phyloP scores from a whole-genome alignment of 164 flowering plant species.

The Liquidambar formosana region DNA sequence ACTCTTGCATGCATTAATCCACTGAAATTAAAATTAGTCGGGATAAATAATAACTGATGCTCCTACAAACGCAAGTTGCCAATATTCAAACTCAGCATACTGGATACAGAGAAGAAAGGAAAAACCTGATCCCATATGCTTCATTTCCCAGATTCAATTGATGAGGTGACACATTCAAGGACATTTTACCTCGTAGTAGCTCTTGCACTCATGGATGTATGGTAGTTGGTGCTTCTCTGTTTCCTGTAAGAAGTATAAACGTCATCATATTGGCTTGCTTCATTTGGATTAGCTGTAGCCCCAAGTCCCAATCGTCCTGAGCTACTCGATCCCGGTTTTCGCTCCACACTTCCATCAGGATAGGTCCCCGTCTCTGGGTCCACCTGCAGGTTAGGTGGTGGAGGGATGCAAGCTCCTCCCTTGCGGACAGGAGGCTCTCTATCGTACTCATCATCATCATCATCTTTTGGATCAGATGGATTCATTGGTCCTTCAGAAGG shows the following conservation, averaged over 20 bases:
- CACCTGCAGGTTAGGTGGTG: constrained; percentile 72
- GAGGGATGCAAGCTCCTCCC: constrained; percentile 99
- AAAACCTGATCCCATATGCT: too few species aligned
- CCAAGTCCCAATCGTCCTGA: constrained; percentile 93
- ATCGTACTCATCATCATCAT: constrained; percentile 56
- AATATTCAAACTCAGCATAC: background rate
- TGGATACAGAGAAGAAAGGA: background rate
- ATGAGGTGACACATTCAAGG: background rate
- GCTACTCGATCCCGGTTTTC: constrained; percentile 61
- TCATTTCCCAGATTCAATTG: too few species aligned
- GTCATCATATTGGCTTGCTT: constrained; percentile 90
- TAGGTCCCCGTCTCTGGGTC: constrained; percentile 80
- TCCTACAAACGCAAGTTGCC: background rate
- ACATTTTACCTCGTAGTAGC: constrained; percentile 38
- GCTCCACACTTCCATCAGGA: constrained; percentile 77
- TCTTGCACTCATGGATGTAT: constrained; percentile 89
- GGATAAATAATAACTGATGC: background rate
- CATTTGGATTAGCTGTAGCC: constrained; percentile 84
- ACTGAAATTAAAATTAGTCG: too few species aligned
- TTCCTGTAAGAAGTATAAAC: constrained; percentile 93
- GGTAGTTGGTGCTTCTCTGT: constrained; percentile 88
- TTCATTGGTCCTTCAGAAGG: constrained; percentile 91
- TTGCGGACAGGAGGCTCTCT: constrained; percentile 69
- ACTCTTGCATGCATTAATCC: too few species aligned
- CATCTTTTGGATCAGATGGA: constrained; percentile 49